Base-by-base conservation (phyloP, 768 basidiomycete species). In the Inosperma sp. region DNA sequence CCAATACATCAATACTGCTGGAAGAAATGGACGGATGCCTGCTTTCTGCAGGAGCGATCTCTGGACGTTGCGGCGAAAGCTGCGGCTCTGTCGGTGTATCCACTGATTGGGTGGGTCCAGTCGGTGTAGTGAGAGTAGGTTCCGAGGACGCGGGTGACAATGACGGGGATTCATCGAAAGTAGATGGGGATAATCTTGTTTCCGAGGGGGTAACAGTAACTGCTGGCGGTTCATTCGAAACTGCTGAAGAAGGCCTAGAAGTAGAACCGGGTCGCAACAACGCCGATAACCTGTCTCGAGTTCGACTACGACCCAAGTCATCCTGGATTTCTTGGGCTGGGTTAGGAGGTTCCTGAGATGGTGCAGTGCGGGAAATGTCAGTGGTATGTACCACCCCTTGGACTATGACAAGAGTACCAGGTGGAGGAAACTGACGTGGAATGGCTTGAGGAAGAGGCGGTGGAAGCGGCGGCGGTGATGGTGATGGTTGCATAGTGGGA, bases 311-410 rank as follows among this genome's bases (percentile, higher is more conserved):
- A 34, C 33, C 12, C n/a, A 30, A 6, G n/a, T 51, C 50, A 17
- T 51, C 49, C 26, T 21, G 40, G 27, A 42, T 30, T 16, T 43
- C 49, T 31, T n/a, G 23, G 29, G 33, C 9, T 42, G 14, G 31
- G 17, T 9, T 30, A 37, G 4, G 19, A 41, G n/a, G 6, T 34
- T 51, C 49, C 21, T 40, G 16, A 25, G 60, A 41, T 23, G 17
- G 10, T 12, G 59, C 49, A 29, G 65, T 50, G 17, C 74, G 71
- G 1, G 81, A 74, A 22, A 78, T 75, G 64, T 88, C 86, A 3
- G 83, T 83, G 1, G 86, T 88, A 55, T 88, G 86, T 1, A 88
- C 86, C 33, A 88, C 86, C 42, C 87, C 87, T 65, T 90, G 87
- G 0, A 90, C 87, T 29, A 90, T 85, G 21, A 90, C 87, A 3